Conservation (phyloP, 2,329 filamentous ascomycete species). For the Aspergillus costaricaensis region DNA sequence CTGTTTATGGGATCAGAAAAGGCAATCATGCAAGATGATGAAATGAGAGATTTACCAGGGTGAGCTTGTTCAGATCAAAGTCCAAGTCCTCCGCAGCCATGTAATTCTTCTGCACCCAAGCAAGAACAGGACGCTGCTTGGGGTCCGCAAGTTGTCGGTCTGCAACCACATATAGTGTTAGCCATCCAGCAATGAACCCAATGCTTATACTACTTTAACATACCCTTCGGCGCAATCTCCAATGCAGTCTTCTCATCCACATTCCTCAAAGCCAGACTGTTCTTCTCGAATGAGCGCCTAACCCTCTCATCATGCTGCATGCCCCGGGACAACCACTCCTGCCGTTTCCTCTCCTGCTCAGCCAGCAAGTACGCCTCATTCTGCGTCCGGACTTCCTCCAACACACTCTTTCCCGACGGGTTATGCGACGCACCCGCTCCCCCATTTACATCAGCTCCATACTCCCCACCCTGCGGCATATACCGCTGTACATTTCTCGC, state of each 20-base stretch:
- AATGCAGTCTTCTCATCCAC: constrained; percentile 38
- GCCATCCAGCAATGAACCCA: background rate
- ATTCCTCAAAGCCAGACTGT: constrained; percentile 37
- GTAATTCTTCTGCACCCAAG: constrained; percentile 48
- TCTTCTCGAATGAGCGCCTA: constrained; percentile 34
- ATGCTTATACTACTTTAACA: background rate
- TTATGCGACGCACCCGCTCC: constrained; percentile 40
- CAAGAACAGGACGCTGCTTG: constrained; percentile 39
- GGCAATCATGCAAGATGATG: background rate
- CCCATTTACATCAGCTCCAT: constrained; percentile 36
- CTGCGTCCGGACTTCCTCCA: constrained; percentile 41
- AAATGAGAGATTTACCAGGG: constrained; percentile 32
- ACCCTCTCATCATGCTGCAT: constrained; percentile 41
- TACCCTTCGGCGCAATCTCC: constrained; percentile 33
- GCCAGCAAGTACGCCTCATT: constrained; percentile 44
- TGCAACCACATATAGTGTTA: constrained; percentile 23
- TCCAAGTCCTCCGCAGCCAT: constrained; percentile 39
- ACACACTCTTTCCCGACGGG: constrained; percentile 45
- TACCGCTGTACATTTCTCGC: constrained; percentile 46
- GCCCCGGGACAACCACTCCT: constrained; percentile 56
- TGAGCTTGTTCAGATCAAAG: constrained; percentile 36
- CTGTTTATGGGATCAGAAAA: constrained; percentile 24
- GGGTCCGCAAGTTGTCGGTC: constrained; percentile 43
- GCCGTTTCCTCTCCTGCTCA: constrained; percentile 52
- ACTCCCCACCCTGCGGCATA: constrained; percentile 48